These are phyloP conservation scores for Lachnellula willkommii DNA, from an alignment of 2,329 filamentous ascomycete species.

Conservation along the genomic window DNA sequence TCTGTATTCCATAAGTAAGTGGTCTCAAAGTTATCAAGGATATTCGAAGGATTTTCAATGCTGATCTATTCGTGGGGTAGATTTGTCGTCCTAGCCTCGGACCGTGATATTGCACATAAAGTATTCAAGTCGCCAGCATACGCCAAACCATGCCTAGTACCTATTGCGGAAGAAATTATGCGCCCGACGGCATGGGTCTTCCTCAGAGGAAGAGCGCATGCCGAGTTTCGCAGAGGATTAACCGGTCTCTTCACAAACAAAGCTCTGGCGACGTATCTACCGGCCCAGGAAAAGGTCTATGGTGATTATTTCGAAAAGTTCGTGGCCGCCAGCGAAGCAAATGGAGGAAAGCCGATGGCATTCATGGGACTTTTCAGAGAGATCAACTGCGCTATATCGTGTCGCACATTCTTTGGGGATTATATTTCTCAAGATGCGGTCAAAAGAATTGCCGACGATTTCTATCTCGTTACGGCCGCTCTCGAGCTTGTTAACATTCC, in stretches of 20 bases:
- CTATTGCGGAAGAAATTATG: conserved; percentile 68
- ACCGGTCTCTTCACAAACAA: conserved; percentile 70
- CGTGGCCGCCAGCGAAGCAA: conserved; percentile 50
- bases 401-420: conserved; percentile 73
- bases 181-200: conserved; percentile 74
- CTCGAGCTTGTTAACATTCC: conserved; percentile 78
- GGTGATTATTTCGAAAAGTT: conserved; percentile 66
- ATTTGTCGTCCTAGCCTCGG: conserved; percentile 74
- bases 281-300: conserved; percentile 68
- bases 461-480: conserved; percentile 71
- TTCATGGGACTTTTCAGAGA: conserved; percentile 73
- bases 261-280: conserved; percentile 65
- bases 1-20: conserved; percentile 77
- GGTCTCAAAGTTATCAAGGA: neutral
- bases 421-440: conserved; percentile 69
- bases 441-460: conserved; percentile 72
- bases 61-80: conserved; percentile 36
- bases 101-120: conserved; percentile 72
- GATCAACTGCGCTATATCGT: conserved; percentile 72
- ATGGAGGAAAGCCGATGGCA: conserved; percentile 51
- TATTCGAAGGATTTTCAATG: neutral
- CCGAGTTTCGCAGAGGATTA: conserved; percentile 72
- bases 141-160: conserved; percentile 73
- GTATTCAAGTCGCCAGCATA: conserved; percentile 74
- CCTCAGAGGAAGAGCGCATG: conserved; percentile 68